Evolutionary conservation across 805 yeast genomes (phyloP).

Genomic region (Spathaspora hagerdaliae): DNA sequence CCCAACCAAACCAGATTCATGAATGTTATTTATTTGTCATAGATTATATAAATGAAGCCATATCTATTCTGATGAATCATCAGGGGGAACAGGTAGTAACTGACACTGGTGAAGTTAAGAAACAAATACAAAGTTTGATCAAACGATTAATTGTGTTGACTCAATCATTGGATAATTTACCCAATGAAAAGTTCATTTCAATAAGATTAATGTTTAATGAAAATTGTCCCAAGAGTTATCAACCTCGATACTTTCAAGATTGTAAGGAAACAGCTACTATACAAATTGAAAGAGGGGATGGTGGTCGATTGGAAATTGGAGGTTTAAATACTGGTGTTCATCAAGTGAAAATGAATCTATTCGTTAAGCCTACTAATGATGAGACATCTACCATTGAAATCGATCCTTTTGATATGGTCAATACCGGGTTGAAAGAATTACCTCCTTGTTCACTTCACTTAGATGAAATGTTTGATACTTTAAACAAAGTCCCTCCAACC

Average conservation of each 20-base stretch:
- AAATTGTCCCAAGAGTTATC: conserved; percentile 42
- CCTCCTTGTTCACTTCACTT: conserved; percentile 2
- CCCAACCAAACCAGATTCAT: conserved; percentile 36
- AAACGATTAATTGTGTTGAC: conserved; percentile 49
- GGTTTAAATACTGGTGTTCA: conserved; percentile 4
- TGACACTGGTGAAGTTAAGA: conserved; percentile 34
- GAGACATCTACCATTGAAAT: conserved; percentile 4
- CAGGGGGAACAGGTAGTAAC: neutral
- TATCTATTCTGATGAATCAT: conserved; percentile 4
- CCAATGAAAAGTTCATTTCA: conserved; percentile 42
- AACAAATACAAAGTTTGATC: conserved; percentile 45
- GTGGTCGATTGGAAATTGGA: conserved; percentile 5
- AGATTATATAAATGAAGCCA: conserved; percentile 28
- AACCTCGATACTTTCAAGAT: conserved; percentile 46
- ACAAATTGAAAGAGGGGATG: conserved; percentile 10
- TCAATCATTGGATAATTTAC: conserved; percentile 51
- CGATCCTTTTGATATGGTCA: conserved; percentile 23
- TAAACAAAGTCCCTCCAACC: neutral
- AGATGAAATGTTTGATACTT: conserved; percentile 15
- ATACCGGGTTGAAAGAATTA: neutral
- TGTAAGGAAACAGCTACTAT: conserved; percentile 36
- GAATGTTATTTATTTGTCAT: conserved; percentile 53
- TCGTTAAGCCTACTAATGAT: conserved; percentile 8
- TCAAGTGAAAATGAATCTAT: conserved; percentile 17
- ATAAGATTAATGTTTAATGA: conserved; percentile 50